Conservation (phyloP, 1,284 basidiomycete species). For the Ustilago lituana region DNA sequence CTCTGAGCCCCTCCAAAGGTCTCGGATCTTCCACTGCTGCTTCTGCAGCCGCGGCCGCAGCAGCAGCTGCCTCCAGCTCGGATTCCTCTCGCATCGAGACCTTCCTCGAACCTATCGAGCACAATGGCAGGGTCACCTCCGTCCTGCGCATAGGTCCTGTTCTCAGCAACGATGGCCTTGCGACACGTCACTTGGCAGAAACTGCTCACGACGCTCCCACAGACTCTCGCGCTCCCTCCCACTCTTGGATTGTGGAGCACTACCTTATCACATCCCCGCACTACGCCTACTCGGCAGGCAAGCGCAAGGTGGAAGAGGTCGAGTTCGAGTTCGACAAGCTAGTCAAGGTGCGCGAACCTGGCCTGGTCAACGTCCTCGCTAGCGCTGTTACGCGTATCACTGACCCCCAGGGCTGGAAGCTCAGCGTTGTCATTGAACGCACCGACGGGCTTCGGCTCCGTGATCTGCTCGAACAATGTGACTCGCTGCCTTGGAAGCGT, state of each 20-base stretch:
- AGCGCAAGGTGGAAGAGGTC: conserved; percentile 62
- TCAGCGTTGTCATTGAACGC: conserved; percentile 52
- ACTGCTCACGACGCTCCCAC: conserved; percentile 44
- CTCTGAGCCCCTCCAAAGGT: conserved; percentile 22
- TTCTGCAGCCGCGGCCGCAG: conserved; percentile 2
- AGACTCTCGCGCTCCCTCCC: conserved; percentile 18
- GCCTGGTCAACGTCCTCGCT: conserved; percentile 55
- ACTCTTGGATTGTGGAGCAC: conserved; percentile 57
- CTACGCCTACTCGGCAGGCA: conserved; percentile 54
- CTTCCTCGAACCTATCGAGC: conserved; percentile 57
- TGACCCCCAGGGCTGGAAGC: conserved; percentile 46
- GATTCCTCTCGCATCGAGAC: conserved; percentile 43
- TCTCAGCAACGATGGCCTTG: conserved; percentile 39
- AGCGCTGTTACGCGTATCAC: conserved; percentile 46
- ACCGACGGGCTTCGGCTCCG: conserved; percentile 32
- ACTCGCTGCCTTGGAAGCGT: conserved; percentile 51
- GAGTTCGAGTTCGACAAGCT: conserved; percentile 60
- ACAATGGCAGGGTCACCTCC: conserved; percentile 37
- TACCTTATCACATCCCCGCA: conserved; percentile 55
- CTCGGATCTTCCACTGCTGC: neutral
- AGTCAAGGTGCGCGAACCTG: conserved; percentile 41
- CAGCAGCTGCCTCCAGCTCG: neutral
- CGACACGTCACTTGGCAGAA: conserved; percentile 45
- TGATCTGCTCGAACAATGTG: conserved; percentile 53
- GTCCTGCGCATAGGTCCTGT: conserved; percentile 55